phyloP scores from a whole-genome alignment of 2,329 filamentous ascomycete genomes.

The Colletotrichum echinochloae region DNA sequence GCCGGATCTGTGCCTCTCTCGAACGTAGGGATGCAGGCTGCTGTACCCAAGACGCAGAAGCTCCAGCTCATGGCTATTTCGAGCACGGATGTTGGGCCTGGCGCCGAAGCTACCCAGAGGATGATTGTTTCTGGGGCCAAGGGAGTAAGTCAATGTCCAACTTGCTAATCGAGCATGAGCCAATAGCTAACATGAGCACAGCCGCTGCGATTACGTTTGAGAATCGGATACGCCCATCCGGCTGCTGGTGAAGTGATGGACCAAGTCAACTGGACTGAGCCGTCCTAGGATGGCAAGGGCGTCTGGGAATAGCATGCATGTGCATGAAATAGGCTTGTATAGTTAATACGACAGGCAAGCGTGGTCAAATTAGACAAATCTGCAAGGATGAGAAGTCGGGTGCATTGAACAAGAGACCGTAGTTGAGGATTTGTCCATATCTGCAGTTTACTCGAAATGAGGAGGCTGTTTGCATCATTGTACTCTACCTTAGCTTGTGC shows the following conservation, averaged over 20 bases:
- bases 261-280: constrained; percentile 97
- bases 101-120: constrained; percentile 86
- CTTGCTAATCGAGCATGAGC: constrained; percentile 43
- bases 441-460: not conserved
- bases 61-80: constrained; percentile 92
- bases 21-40: constrained; percentile 88
- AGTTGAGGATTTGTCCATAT: not conserved
- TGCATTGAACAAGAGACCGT: not conserved
- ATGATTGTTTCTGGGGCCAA: constrained; percentile 89
- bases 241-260: constrained; percentile 80
- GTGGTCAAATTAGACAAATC: constrained; percentile 31
- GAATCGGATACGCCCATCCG: constrained; percentile 82
- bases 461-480: not conserved
- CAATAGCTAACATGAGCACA: constrained; percentile 52
- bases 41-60: constrained; percentile 96
- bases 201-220: constrained; percentile 87
- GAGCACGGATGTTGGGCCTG: constrained; percentile 78
- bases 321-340: constrained; percentile 23
- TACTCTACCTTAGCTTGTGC: not conserved
- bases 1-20: constrained; percentile 74
- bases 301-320: not conserved
- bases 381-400: constrained; percentile 14
- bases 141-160: constrained; percentile 76
- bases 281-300: constrained; percentile 54
- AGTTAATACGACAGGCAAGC: constrained; percentile 32